Conservation (phyloP, 192 early-diverging fungal genomes). For the Linnemannia schmuckeri region DNA sequence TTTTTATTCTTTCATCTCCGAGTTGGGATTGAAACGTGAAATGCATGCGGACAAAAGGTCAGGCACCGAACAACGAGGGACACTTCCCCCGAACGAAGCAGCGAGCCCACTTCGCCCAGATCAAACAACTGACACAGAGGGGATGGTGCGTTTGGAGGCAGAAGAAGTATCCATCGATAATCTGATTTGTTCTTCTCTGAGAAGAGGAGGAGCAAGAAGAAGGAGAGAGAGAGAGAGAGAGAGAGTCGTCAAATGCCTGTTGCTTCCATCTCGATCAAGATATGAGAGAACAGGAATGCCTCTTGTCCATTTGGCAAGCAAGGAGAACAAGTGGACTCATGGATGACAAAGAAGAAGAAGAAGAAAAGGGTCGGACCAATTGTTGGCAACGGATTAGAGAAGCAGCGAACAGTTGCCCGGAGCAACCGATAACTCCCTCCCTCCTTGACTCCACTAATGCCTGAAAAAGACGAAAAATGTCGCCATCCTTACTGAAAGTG, state of each 20-base stretch:
- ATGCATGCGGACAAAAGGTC: too few relatives aligned
- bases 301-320: too few relatives aligned
- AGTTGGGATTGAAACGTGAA: too few relatives aligned
- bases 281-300: too few relatives aligned
- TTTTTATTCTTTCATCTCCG: too few relatives aligned
- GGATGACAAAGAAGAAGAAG: too few relatives aligned
- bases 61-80: too few relatives aligned
- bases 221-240: not conserved
- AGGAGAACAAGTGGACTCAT: too few relatives aligned
- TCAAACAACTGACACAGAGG: not conserved
- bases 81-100: not conserved
- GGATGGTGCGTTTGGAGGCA: not conserved
- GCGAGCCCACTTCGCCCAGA: not conserved
- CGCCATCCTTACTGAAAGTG: conserved; percentile 20
- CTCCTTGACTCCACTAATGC: not conserved
- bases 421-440: not conserved
- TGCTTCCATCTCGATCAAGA: not conserved
- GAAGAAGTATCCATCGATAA: not conserved
- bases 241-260: not conserved
- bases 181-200: not conserved
- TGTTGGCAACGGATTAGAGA: too few relatives aligned
- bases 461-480: conserved; percentile 4
- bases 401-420: too few relatives aligned
- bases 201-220: not conserved
- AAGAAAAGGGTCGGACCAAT: too few relatives aligned